Conservation (phyloP, 2,329 filamentous ascomycete genomes). For the Penicillium italicum region DNA sequence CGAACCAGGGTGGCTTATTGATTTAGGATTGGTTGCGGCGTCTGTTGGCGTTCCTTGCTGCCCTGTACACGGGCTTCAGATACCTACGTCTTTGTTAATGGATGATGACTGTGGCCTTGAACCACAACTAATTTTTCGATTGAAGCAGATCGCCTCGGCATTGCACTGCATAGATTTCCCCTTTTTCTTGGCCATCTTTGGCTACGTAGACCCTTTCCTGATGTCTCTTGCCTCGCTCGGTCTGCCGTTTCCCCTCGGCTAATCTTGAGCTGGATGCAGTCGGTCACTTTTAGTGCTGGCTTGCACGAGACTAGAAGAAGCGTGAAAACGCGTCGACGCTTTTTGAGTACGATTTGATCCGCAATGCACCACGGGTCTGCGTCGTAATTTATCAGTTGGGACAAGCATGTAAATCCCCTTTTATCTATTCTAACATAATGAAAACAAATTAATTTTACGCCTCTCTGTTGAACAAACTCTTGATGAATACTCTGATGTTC, state of each 20-base stretch:
- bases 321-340: slow-evolving; percentile 38
- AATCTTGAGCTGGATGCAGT: slow-evolving; percentile 44
- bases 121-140: slow-evolving; percentile 2
- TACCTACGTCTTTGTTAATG: slow-evolving; percentile 24
- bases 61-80: slow-evolving; percentile 23
- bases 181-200: neutral
- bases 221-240: slow-evolving; percentile 52
- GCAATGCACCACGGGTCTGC: slow-evolving; percentile 32
- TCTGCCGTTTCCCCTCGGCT: slow-evolving; percentile 34
- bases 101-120: slow-evolving; percentile 14
- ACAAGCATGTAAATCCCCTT: slow-evolving; percentile 23
- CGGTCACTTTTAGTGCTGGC: slow-evolving; percentile 16
- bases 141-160: neutral
- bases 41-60: slow-evolving; percentile 22
- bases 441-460: neutral
- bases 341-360: slow-evolving; percentile 51
- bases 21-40: slow-evolving; percentile 28
- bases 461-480: too few species aligned
- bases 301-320: slow-evolving; percentile 49
- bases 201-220: neutral
- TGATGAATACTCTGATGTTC: too few species aligned
- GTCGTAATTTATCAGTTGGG: slow-evolving; percentile 48
- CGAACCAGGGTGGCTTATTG: slow-evolving; percentile 56
- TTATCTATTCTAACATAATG: neutral
- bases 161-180: neutral